Percentiles rank a stretch among this genome's conserved stretches.
These are phyloP conservation scores for Solanum bulbocastanum DNA, from an alignment of 257 asterid genomes.

Conservation along the genomic window DNA sequence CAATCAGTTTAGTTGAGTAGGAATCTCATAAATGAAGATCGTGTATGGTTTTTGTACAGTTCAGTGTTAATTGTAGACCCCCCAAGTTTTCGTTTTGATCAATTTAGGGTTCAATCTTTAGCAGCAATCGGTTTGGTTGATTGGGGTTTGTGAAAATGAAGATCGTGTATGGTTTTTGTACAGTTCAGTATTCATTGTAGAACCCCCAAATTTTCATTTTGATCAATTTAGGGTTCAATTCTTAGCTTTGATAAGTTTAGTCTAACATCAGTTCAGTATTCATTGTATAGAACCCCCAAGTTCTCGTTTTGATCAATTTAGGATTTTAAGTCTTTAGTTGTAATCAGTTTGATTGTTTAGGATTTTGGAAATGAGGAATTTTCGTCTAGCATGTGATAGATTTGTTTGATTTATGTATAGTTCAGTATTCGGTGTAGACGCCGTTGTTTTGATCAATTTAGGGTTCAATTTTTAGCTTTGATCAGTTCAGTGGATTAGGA, in stretches of 20 bases:
- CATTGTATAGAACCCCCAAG: not conserved
- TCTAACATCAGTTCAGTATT: not conserved
- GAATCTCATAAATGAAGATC: not conserved
- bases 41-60: not conserved
- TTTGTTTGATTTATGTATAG: not conserved
- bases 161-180: not conserved
- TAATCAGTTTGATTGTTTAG: not conserved
- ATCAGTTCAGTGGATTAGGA: not conserved
- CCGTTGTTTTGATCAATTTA: not conserved
- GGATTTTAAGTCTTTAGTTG: not conserved
- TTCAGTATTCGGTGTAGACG: not conserved
- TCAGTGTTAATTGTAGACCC: not conserved
- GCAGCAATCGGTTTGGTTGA: not conserved
- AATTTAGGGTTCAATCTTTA: not conserved
- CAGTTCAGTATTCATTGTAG: not conserved
- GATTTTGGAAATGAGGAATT: slow-evolving; percentile 44
- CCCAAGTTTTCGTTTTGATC: not conserved
- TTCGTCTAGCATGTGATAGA: not conserved
- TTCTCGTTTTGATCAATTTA: not conserved
- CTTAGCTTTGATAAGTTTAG: not conserved
- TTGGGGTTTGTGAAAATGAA: not conserved
- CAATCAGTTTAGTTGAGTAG: not conserved
- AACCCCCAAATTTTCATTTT: not conserved
- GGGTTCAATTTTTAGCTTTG: not conserved
- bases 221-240: not conserved